A percentile compares a stretch with the other conserved stretches of the same genome.
phyloP scores from a whole-genome alignment of 177 flowering plant genomes.

The Vitis hybrid region DNA sequence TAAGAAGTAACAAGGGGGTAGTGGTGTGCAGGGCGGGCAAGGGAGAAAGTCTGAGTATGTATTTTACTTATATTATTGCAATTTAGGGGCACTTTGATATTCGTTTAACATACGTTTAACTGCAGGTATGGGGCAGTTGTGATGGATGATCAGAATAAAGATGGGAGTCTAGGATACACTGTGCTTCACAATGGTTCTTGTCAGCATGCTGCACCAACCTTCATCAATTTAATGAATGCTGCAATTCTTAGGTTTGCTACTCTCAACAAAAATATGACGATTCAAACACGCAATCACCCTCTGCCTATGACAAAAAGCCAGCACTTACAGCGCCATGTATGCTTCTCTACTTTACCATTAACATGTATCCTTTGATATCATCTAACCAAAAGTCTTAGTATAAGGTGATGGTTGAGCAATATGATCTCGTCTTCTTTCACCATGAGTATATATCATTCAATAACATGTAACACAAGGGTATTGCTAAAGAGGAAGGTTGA shows the following conservation, averaged over 20 bases:
- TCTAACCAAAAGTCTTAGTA: no score
- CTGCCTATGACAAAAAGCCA: conserved; percentile 88
- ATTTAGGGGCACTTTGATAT: no score
- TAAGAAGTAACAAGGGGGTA: no score
- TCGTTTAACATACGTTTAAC: background rate
- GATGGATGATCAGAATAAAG: conserved; percentile 79
- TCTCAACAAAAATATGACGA: conserved; percentile 62
- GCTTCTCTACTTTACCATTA: conserved; percentile 17
- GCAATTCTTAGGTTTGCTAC: conserved; percentile 92
- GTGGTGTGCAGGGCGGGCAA: no score
- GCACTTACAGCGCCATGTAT: conserved; percentile 82
- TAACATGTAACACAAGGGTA: no score
- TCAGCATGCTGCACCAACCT: conserved; percentile 97
- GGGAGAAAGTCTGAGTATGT: no score
- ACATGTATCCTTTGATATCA: background rate
- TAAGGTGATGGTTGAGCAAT: no score
- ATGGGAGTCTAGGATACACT: conserved; percentile 93
- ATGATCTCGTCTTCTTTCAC: no score
- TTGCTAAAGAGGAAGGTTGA: no score
- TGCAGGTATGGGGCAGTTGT: conserved; percentile 94
- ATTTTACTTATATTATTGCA: no score
- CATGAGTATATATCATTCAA: no score
- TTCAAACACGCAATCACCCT: conserved; percentile 89
- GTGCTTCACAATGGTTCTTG: conserved; percentile 89
- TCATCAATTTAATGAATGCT: conserved; percentile 79